phyloP scores from a whole-genome alignment of 2,329 filamentous ascomycete genomes.

The Pseudogymnoascus verrucosus region DNA sequence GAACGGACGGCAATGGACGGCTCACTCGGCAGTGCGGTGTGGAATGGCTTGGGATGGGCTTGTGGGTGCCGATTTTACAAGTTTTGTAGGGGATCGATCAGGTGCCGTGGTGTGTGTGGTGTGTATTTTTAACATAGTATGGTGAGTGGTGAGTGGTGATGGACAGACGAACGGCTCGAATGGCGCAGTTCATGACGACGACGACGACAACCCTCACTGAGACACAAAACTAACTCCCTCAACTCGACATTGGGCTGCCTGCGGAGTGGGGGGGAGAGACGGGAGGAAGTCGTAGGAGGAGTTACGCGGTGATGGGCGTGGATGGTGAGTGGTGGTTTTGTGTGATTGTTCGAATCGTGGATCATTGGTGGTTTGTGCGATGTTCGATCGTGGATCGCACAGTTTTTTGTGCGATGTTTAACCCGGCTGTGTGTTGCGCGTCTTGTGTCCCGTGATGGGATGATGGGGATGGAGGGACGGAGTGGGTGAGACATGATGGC shows the following conservation, averaged over 20 bases:
- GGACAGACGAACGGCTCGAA: not conserved
- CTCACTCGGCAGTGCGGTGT: not conserved
- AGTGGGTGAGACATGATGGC: not conserved
- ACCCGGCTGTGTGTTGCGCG: not conserved
- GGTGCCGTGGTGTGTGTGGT: not conserved
- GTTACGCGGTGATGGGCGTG: not conserved
- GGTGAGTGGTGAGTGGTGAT: no score
- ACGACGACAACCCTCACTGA: not conserved
- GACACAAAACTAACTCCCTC: not conserved
- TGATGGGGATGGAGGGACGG: not conserved
- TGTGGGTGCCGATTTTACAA: not conserved
- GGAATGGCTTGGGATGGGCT: not conserved
- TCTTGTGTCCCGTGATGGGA: not conserved
- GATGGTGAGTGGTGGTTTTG: not conserved
- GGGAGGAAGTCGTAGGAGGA: not conserved
- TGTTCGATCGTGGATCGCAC: no score
- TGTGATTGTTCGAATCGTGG: not conserved
- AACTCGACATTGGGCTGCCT: not conserved
- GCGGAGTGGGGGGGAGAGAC: not conserved
- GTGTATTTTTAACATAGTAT: no score
- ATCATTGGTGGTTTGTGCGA: not conserved
- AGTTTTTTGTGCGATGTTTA: not conserved
- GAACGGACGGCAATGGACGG: not conserved
- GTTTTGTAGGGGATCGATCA: not conserved
- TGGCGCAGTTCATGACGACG: not conserved